These are phyloP conservation scores for Inga leiocalycina DNA, from an alignment of 306 rosid genomes.

Conservation along the genomic window DNA sequence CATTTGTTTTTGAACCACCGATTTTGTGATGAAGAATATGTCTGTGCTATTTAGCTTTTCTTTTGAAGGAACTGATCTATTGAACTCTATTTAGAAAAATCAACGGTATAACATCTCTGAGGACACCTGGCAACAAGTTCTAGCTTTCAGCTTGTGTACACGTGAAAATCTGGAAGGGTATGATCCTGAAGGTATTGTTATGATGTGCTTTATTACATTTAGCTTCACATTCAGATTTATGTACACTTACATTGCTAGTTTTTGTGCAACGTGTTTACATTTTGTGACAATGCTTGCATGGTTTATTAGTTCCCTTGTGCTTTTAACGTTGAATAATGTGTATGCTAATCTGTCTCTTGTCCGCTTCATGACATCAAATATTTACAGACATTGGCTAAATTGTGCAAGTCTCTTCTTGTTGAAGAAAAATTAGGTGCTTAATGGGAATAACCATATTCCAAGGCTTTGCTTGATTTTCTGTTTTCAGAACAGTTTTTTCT, in stretches of 20 bases:
- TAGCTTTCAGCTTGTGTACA: conserved; percentile 91
- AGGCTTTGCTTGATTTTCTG: neutral
- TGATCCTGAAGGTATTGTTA: conserved; percentile 88
- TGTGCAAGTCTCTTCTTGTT: neutral
- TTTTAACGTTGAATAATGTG: conserved; percentile 11
- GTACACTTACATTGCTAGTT: conserved; percentile 8
- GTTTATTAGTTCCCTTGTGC: conserved; percentile 13
- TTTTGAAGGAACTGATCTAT: conserved; percentile 43
- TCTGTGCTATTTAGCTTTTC: conserved; percentile 27
- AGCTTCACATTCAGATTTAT: conserved; percentile 11
- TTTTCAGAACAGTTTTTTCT: neutral
- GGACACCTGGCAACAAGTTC: conserved; percentile 97
- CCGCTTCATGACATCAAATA: neutral
- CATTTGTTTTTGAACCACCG: neutral
- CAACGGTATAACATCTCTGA: conserved; percentile 94
- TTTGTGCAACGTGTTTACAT: conserved; percentile 14
- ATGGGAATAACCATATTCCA: neutral
- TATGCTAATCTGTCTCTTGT: neutral
- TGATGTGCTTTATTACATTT: conserved; percentile 21
- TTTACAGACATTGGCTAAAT: neutral
- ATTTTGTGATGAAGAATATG: neutral
- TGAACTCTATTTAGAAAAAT: conserved; percentile 61
- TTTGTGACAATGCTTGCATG: conserved; percentile 15
- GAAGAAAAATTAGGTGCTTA: neutral
- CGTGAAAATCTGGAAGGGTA: conserved; percentile 88